Evolutionary conservation across 1,139 yeast species (phyloP), one percentile per base, ranked within the genome.

Genomic region (Yamadazyma triangularis): DNA sequence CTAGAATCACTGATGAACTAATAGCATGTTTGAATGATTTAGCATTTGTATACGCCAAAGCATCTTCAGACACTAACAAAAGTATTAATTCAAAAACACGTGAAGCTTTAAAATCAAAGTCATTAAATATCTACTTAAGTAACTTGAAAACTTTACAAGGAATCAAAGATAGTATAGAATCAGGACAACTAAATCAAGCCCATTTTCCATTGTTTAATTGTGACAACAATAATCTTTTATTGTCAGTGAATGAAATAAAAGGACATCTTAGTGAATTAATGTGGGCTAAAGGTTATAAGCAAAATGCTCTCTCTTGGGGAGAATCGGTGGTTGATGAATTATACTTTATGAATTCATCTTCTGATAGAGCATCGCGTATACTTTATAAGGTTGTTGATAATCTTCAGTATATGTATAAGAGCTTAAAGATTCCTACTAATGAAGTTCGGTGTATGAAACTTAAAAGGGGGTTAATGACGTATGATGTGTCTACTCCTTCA

Each of bases 241-340:
- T 62, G 38, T 35, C 47, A 15, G 51, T 52, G 13, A 61, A 62
- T 27, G 69, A 63, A 29, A 48, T 74, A 29, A 73, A 75, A 53
- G 70, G 79, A 11, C 81, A 80, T 49, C 59, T 82, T 13, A 68
- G 83, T 35, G 89, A 82, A 51, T 57, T 82, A 5, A 53, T 81
- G 41, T 82, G 87, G 84, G 71, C 70, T 5, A 63, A 71, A 36
- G 78, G 79, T 1, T 56, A 62, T 30, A 56, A 64, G 28, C 49
- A 61, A 24, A 73, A 74, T 36, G 83, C 88, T 1, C 60, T 79
- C 23, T 64, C 76, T 12, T 78, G 86, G 80, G 74, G 76, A 8
- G 80, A 79, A 48, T 78, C 77, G 31, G 71, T 66, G 3, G 50
- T 68, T 4, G 67, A 64, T 27, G 61, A 57, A 15, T 49, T 63